Base-by-base conservation (phyloP, 2,329 filamentous ascomycete genomes). In the Xylaria arbuscula region DNA sequence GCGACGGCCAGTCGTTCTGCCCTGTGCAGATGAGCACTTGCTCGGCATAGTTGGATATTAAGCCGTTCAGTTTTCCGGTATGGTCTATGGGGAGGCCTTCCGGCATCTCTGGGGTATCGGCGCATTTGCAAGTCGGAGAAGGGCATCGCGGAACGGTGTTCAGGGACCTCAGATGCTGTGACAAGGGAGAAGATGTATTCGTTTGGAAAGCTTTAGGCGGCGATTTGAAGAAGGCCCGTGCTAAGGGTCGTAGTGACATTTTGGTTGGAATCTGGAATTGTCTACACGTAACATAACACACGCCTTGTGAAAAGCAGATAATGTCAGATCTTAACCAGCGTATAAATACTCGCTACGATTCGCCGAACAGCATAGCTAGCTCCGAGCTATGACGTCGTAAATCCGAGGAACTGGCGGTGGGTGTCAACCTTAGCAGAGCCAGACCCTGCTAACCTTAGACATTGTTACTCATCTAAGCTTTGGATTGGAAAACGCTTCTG, bases 11-110 rank as follows among this genome's bases (percentile, higher is more conserved):
- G 81, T 97, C 92, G 36, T 86, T 82, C 69, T 89, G 88, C 4
- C 93, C 94, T 0, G 94, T 97, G 70, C 92, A 94, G 15, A 98
- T 85, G 10, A 98, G 80, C 3, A 98, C 87, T 74, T 98, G 94
- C 79, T 97, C 91, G 0, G 89, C 85, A 78, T 97, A 97, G 0
- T 86, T 83, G 1, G 91, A 85, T 81, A 97, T 94, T 6, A 92
- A 91, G 13, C 92, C 92, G 76, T 92, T 90, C 51, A 98, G 83
- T 19, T 87, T 84, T 47, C 87, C 87, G 69, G 88, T 85, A 74
- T 86, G 85, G 77, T 98, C 94, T 62, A 98, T 94, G 24, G 90
- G 88, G 17, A 97, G 84, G 3, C 88, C 90, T 8, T 85, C 81
- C 1, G 91, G 90, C 81, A 91, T 85, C 13, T 80, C 72, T 0